A percentile compares a stretch with the other conserved stretches of the same genome.
Conservation (phyloP, 1,284 basidiomycete species). For the Exobasidium rhododendri region DNA sequence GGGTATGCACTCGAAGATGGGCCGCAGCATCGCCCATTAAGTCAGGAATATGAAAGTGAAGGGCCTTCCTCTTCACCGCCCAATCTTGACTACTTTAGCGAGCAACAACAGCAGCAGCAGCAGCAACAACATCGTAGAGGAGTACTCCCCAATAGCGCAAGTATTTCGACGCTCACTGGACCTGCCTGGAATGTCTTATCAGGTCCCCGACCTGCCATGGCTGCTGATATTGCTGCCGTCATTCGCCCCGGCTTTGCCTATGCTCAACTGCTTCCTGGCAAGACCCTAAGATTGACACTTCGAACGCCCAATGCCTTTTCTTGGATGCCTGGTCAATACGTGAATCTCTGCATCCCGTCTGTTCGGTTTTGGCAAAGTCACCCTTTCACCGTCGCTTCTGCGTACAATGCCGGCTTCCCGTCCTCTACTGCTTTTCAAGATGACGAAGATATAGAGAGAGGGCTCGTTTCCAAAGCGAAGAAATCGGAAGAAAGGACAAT, state of each 20-base stretch:
- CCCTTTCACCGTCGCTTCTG: conserved; percentile 75
- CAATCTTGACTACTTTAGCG: background rate
- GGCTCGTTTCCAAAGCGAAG: conserved; percentile 45
- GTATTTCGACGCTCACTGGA: background rate
- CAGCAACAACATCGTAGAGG: background rate
- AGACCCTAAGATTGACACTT: conserved; percentile 71
- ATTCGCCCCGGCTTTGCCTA: conserved; percentile 66
- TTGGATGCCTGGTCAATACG: conserved; percentile 78
- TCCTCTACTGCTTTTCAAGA: conserved; percentile 33
- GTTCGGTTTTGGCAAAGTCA: conserved; percentile 70
- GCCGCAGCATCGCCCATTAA: background rate
- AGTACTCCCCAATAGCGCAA: background rate
- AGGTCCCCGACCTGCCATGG: conserved; percentile 34
- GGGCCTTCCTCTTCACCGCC: background rate
- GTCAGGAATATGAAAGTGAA: background rate
- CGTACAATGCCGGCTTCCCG: conserved; percentile 60
- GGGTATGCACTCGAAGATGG: background rate
- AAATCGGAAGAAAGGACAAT: conserved; percentile 60
- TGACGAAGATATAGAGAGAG: conserved; percentile 20
- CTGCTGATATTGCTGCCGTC: conserved; percentile 40
- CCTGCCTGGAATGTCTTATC: background rate
- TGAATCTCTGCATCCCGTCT: conserved; percentile 70
- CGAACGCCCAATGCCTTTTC: conserved; percentile 59
- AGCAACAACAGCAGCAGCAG: background rate
- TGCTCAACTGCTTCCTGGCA: conserved; percentile 73